phyloP scores from a whole-genome alignment of 257 asterid genomes.

The Solanum infundibuliforme region DNA sequence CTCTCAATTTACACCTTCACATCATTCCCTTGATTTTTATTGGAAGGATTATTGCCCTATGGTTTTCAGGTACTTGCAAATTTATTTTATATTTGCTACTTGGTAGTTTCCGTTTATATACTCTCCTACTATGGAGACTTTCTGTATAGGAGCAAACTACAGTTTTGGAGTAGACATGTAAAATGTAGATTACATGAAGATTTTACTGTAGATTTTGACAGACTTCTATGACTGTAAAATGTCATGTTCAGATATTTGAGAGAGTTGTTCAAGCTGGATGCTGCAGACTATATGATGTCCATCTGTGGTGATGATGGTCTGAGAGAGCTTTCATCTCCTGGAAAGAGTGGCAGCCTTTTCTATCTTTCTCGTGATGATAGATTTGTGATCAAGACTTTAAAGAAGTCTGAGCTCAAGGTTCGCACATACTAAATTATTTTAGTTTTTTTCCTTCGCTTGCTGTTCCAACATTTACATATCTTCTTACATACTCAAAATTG shows the following conservation, averaged over 20 bases:
- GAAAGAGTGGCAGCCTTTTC: slow-evolving; percentile 96
- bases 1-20: slow-evolving; percentile 83
- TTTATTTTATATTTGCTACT: slow-evolving; percentile 1
- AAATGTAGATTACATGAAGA: too few species aligned
- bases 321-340: slow-evolving; percentile 83
- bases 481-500: not conserved
- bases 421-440: not conserved
- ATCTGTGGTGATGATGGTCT: slow-evolving; percentile 92
- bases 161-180: not conserved
- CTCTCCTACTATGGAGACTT: not conserved
- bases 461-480: not conserved
- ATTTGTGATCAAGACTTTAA: slow-evolving; percentile 89
- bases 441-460: not conserved
- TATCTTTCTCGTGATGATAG: slow-evolving; percentile 80
- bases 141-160: not conserved
- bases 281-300: slow-evolving; percentile 98
- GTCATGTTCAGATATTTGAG: slow-evolving; percentile 79
- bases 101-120: not conserved
- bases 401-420: slow-evolving; percentile 78
- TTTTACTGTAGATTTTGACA: not conserved
- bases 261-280: slow-evolving; percentile 78
- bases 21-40: slow-evolving; percentile 66
- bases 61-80: slow-evolving; percentile 78
- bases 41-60: slow-evolving; percentile 98
- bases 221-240: slow-evolving; percentile 8